These are phyloP conservation scores for Clonostachys rhizophaga DNA, from an alignment of 2,329 filamentous ascomycete genomes.

Conservation along the genomic window DNA sequence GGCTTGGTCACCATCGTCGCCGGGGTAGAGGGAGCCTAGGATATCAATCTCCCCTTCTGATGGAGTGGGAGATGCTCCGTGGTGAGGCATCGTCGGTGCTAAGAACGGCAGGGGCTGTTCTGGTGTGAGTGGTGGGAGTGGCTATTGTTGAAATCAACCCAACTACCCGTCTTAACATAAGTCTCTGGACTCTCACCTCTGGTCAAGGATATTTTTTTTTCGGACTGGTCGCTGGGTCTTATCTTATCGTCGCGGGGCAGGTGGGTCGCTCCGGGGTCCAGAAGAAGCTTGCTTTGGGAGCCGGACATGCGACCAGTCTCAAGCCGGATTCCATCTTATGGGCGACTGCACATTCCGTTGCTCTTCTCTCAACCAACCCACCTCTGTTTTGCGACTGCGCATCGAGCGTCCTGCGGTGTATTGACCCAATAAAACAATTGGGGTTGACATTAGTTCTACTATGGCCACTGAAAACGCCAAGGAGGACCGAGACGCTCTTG, in stretches of 20 bases:
- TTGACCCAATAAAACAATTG: too few species aligned
- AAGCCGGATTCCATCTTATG: too few species aligned
- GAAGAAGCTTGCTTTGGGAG: too few species aligned
- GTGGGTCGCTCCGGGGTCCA: slow-evolving; percentile 7
- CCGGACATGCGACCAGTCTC: too few species aligned
- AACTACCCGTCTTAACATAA: too few species aligned
- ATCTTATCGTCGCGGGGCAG: slow-evolving; percentile 32
- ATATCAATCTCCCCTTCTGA: slow-evolving; percentile 95
- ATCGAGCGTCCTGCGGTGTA: too few species aligned
- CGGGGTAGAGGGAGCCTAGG: slow-evolving; percentile 68
- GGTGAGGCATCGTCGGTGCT: slow-evolving; percentile 55
- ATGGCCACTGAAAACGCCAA: slow-evolving; percentile 10
- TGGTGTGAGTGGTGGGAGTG: too few species aligned
- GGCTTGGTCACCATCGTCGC: slow-evolving; percentile 39
- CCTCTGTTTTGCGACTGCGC: too few species aligned
- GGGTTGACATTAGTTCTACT: neutral
- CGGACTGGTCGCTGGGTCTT: slow-evolving; percentile 10
- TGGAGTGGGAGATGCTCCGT: slow-evolving; percentile 72
- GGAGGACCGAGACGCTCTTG: slow-evolving; percentile 71
- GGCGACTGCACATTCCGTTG: too few species aligned
- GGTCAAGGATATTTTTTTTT: slow-evolving; percentile 14
- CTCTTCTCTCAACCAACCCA: too few species aligned
- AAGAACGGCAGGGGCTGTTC: too few species aligned
- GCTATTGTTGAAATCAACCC: too few species aligned
- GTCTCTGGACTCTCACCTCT: neutral